Conservation (phyloP, 2,329 filamentous ascomycete species). For the Diaporthe capsici region DNA sequence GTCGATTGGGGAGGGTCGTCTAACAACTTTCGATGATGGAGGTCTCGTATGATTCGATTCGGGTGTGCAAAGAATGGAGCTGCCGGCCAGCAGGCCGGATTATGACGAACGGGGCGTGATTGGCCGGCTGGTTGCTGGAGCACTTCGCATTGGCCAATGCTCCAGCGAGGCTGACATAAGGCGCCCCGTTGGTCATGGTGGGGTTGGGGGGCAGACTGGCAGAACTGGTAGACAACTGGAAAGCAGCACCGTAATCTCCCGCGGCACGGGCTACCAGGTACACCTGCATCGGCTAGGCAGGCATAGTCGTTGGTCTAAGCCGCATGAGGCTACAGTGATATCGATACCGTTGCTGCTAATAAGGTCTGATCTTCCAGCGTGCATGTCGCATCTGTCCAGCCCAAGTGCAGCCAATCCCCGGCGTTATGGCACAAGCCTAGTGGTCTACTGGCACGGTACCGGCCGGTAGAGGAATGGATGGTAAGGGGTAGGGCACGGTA, state of each 20-base stretch:
- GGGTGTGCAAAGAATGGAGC: slow-evolving; percentile 32
- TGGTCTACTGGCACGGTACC: not conserved
- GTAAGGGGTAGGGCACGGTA: not conserved
- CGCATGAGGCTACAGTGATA: slow-evolving; percentile 8
- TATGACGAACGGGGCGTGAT: slow-evolving; percentile 38
- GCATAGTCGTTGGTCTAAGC: not conserved
- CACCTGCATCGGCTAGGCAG: not conserved
- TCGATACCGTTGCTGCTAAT: slow-evolving; percentile 16
- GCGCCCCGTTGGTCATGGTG: no score
- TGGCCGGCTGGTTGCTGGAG: slow-evolving; percentile 11
- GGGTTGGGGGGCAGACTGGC: not conserved
- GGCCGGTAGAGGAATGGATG: not conserved
- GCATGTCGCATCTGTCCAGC: slow-evolving; percentile 24
- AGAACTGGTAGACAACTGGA: not conserved
- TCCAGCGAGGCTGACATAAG: slow-evolving; percentile 32
- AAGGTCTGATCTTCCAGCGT: slow-evolving; percentile 19
- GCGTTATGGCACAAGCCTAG: not conserved
- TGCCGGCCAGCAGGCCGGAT: slow-evolving; percentile 21
- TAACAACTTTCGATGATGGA: slow-evolving; percentile 32
- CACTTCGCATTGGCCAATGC: slow-evolving; percentile 37
- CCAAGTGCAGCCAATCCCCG: slow-evolving; percentile 6
- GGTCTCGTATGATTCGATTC: slow-evolving; percentile 38
- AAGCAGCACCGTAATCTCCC: slow-evolving; percentile 22
- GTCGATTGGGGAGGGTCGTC: slow-evolving; percentile 21
- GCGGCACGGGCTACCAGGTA: not conserved